phyloP scores from a whole-genome alignment of 2,329 filamentous ascomycete genomes.

The Aspergillus puulaauensis region DNA sequence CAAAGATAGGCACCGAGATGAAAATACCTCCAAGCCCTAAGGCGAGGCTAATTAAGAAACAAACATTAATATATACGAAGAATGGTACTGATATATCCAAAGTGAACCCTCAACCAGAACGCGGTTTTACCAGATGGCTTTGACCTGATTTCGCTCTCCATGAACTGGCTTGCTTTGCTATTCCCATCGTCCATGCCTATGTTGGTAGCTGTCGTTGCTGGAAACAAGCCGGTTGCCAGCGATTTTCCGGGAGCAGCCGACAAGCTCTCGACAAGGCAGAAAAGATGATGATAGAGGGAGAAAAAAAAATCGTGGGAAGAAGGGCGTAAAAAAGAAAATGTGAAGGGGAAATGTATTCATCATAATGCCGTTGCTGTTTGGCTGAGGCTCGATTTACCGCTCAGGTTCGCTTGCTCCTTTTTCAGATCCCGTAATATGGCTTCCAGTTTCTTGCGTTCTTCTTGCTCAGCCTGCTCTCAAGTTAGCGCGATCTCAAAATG shows the following conservation, averaged over 20 bases:
- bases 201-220: neutral
- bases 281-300: neutral
- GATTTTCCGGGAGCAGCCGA: neutral
- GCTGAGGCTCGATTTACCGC: constrained; percentile 33
- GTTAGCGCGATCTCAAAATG: constrained; percentile 17
- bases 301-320: neutral
- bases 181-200: neutral
- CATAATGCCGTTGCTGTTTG: constrained; percentile 36
- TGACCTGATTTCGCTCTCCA: neutral
- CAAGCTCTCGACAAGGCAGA: neutral
- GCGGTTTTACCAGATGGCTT: neutral
- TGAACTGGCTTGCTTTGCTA: neutral
- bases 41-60: constrained; percentile 6
- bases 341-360: constrained; percentile 1
- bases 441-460: constrained; percentile 68
- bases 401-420: constrained; percentile 39
- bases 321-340: neutral
- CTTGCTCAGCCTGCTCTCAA: constrained; percentile 63
- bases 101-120: constrained; percentile 1
- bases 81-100: constrained; percentile 15
- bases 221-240: neutral
- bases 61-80: constrained; percentile 21
- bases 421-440: constrained; percentile 55
- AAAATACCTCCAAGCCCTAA: neutral
- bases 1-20: constrained; percentile 5